phyloP scores from a whole-genome alignment of 768 basidiomycete genomes.

The Suillus subalutaceus region DNA sequence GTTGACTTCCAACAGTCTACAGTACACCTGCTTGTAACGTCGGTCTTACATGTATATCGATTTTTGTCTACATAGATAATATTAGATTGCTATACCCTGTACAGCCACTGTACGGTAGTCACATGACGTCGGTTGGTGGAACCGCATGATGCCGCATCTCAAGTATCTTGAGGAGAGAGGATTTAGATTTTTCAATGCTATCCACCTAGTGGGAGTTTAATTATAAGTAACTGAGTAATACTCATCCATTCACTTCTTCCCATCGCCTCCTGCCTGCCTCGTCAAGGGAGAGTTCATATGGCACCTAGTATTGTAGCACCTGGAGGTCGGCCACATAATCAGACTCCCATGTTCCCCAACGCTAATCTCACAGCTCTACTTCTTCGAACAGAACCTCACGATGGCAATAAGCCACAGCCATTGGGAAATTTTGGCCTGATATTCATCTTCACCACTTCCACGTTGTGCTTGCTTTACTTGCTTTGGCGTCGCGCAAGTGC shows the following conservation, averaged over 20 bases:
- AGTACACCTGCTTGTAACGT: not conserved
- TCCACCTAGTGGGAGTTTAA: not conserved
- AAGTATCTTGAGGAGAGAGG: not conserved
- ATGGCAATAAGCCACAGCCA: constrained; percentile 64
- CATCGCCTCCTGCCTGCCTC: not conserved
- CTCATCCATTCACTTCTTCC: not conserved
- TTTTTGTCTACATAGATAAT: not conserved
- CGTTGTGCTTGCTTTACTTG: constrained; percentile 58
- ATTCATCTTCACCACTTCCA: constrained; percentile 59
- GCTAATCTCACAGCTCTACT: constrained; percentile 7
- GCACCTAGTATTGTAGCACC: constrained; percentile 22
- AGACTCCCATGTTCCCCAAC: not conserved
- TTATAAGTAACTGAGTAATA: not conserved
- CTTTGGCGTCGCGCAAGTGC: constrained; percentile 64
- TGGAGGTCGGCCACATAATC: constrained; percentile 21
- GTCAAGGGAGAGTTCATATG: constrained; percentile 17
- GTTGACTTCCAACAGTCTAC: not conserved
- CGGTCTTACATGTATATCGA: not conserved
- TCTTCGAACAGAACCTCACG: constrained; percentile 53
- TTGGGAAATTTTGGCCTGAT: constrained; percentile 58
- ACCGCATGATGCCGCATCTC: not conserved
- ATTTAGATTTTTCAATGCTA: not conserved
- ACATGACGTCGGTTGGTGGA: not conserved
- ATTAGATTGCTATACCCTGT: not conserved
- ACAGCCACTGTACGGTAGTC: not conserved